Evolutionary conservation across 208 protist species (phyloP).

Genomic region (Porcisia hertigi): DNA sequence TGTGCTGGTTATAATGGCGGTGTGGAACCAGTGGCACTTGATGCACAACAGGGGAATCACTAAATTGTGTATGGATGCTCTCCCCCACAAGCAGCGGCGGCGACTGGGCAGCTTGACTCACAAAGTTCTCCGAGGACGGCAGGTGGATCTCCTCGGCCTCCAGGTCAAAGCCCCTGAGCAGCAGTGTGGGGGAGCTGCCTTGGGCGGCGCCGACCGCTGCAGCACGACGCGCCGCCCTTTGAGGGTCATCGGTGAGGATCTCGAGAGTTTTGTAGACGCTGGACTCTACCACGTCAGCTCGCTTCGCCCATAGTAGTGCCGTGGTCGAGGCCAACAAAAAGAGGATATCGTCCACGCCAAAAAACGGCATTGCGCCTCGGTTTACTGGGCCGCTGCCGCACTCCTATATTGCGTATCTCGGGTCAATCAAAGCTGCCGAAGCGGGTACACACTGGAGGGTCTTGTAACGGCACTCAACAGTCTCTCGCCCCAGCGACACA

Average conservation of each 20-base stretch:
- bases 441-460: no score
- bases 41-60: conserved; percentile 20
- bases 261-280: conserved; percentile 37
- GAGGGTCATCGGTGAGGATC: conserved; percentile 33
- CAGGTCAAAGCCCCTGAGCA: conserved; percentile 49
- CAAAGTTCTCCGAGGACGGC: conserved; percentile 11
- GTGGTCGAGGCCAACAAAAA: conserved; percentile 72
- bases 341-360: conserved; percentile 81
- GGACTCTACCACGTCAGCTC: conserved; percentile 45
- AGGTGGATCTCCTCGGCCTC: conserved; percentile 28
- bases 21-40: conserved; percentile 64
- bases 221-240: conserved; percentile 36
- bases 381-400: background rate
- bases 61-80: conserved; percentile 37
- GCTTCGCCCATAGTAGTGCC: conserved; percentile 66
- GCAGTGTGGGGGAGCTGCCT: conserved; percentile 16
- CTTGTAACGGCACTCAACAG: no score
- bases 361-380: conserved; percentile 53
- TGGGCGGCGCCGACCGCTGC: conserved; percentile 13
- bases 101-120: background rate
- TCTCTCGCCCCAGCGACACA: no score
- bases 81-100: conserved; percentile 21
- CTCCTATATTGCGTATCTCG: background rate
- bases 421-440: no score
- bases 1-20: conserved; percentile 54